Percentiles rank a stretch among this genome's conserved stretches.
These are phyloP conservation scores for Hippophae tibetana DNA, from an alignment of 306 rosid genomes.

Conservation along the genomic window DNA sequence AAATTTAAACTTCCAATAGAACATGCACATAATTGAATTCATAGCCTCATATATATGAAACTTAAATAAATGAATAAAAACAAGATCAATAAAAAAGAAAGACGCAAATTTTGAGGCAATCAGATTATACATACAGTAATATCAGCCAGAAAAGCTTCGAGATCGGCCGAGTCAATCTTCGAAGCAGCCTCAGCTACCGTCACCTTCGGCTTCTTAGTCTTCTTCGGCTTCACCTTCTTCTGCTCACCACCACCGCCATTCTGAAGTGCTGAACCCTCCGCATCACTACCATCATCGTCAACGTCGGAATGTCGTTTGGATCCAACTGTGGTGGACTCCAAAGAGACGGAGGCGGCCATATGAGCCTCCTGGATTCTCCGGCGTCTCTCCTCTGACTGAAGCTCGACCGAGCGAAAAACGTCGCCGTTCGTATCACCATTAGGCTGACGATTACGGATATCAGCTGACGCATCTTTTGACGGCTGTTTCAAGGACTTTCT, in stretches of 20 bases:
- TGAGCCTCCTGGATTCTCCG: slow-evolving; percentile 26
- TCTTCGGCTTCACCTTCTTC: slow-evolving; percentile 39
- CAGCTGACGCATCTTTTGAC: slow-evolving; percentile 1
- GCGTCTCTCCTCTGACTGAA: slow-evolving; percentile 43
- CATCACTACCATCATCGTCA: slow-evolving; percentile 19
- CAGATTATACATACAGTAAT: slow-evolving; percentile 34
- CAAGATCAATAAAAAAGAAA: background rate
- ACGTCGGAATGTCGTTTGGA: slow-evolving; percentile 38
- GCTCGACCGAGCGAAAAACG: slow-evolving; percentile 37
- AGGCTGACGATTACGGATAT: slow-evolving; percentile 1
- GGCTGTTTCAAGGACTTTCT: slow-evolving; percentile 26
- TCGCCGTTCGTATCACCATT: slow-evolving; percentile 16
- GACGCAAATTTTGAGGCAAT: background rate
- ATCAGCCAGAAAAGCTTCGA: slow-evolving; percentile 46
- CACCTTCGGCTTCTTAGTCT: slow-evolving; percentile 45
- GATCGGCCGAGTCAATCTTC: slow-evolving; percentile 38
- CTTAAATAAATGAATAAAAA: slow-evolving; percentile 12
- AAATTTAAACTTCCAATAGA: background rate
- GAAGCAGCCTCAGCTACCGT: slow-evolving; percentile 57
- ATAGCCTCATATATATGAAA: background rate
- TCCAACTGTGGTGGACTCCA: slow-evolving; percentile 12
- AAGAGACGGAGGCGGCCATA: slow-evolving; percentile 14
- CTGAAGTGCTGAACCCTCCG: slow-evolving; percentile 19
- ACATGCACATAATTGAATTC: background rate
- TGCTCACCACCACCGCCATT: slow-evolving; percentile 18